Evolutionary conservation across 768 basidiomycete genomes (phyloP).

Genomic region (Clathrus columnatus): DNA sequence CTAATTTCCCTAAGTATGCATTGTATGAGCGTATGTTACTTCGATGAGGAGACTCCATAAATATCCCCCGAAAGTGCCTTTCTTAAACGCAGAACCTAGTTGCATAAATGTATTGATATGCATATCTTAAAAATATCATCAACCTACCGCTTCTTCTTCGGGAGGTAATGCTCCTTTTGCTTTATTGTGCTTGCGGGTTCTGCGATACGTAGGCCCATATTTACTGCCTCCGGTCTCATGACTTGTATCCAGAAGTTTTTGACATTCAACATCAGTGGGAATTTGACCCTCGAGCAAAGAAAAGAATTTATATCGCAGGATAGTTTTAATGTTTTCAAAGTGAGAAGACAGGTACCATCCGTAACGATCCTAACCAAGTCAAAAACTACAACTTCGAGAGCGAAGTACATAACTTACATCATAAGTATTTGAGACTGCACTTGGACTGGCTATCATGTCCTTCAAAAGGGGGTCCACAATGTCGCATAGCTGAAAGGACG

Average conservation of each 20-base stretch:
- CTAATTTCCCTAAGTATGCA: neutral
- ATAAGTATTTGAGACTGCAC: slow-evolving; percentile 60
- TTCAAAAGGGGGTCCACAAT: slow-evolving; percentile 79
- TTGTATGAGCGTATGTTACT: neutral
- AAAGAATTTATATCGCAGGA: slow-evolving; percentile 82
- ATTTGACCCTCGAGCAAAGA: slow-evolving; percentile 63
- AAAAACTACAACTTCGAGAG: neutral
- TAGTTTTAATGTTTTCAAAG: slow-evolving; percentile 74
- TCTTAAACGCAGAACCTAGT: slow-evolving; percentile 53
- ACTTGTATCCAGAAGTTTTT: slow-evolving; percentile 43
- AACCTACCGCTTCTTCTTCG: slow-evolving; percentile 72
- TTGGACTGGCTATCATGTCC: slow-evolving; percentile 67
- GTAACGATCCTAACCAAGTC: slow-evolving; percentile 55
- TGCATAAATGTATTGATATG: neutral
- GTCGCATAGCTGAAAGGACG: slow-evolving; percentile 92
- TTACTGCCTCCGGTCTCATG: slow-evolving; percentile 27
- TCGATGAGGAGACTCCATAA: neutral
- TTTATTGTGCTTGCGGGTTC: slow-evolving; percentile 77
- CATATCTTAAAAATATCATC: neutral
- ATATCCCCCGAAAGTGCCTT: slow-evolving; percentile 2
- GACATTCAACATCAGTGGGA: slow-evolving; percentile 67
- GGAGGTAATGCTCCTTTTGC: slow-evolving; percentile 76
- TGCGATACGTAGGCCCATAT: slow-evolving; percentile 21
- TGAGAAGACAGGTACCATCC: slow-evolving; percentile 81
- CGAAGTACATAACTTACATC: slow-evolving; percentile 47